A percentile compares a stretch with the other conserved stretches of the same genome.
phyloP scores from a whole-genome alignment of 2,329 filamentous ascomycete genomes.

The Apiospora koreana region DNA sequence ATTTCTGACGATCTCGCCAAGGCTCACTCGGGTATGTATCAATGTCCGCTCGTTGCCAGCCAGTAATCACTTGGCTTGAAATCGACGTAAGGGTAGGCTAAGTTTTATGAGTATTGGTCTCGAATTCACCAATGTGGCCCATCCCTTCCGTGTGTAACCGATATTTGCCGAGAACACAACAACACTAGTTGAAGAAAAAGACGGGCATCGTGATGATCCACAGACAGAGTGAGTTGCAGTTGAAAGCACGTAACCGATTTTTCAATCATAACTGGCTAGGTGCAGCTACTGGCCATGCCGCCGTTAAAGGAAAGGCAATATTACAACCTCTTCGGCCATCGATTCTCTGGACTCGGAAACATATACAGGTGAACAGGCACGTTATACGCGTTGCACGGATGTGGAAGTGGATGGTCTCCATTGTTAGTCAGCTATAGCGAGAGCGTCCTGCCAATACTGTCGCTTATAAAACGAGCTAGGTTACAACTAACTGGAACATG shows the following conservation, averaged over 20 bases:
- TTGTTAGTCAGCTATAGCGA: conserved; percentile 7
- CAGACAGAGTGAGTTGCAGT: neutral
- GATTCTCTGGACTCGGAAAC: too few relatives aligned
- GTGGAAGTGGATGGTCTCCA: neutral
- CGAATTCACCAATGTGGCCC: neutral
- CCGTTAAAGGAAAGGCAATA: neutral
- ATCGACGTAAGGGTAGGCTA: too few relatives aligned
- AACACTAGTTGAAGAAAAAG: neutral
- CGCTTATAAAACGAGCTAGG: neutral
- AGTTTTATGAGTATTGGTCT: neutral
- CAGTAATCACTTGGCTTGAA: neutral
- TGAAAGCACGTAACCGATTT: neutral
- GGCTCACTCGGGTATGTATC: neutral
- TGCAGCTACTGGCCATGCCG: neutral
- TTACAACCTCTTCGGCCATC: neutral
- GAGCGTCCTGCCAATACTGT: neutral
- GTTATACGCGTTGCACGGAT: neutral
- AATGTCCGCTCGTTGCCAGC: neutral
- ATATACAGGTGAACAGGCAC: neutral
- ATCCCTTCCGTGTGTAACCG: neutral
- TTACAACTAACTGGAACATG: neutral
- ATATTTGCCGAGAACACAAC: neutral
- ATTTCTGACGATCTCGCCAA: neutral
- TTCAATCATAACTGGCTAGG: neutral
- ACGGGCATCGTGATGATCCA: neutral